A percentile compares a stretch with the other conserved stretches of the same genome.
Evolutionary conservation across 345 rosid genomes (phyloP).

Genomic region (Gossypium australe): DNA sequence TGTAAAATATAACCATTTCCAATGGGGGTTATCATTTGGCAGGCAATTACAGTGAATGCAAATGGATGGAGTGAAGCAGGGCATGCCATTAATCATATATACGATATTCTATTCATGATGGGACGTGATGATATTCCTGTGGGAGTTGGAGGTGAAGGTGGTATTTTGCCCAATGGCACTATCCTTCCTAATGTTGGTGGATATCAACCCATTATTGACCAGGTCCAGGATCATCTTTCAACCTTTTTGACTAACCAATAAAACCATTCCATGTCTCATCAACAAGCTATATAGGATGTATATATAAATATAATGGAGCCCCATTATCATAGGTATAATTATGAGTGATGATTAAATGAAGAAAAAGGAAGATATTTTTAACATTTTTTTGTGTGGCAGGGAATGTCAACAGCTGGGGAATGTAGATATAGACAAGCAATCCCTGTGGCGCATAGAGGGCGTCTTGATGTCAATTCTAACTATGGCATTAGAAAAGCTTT

Average conservation of each 20-base stretch:
- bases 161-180: slow-evolving; percentile 53
- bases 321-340: background rate
- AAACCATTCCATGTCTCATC: background rate
- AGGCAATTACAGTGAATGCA: slow-evolving; percentile 71
- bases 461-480: slow-evolving; percentile 62
- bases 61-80: slow-evolving; percentile 91
- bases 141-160: slow-evolving; percentile 92
- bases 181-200: slow-evolving; percentile 79
- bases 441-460: slow-evolving; percentile 62
- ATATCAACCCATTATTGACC: slow-evolving; percentile 75
- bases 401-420: slow-evolving; percentile 56
- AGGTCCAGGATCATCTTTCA: slow-evolving; percentile 48
- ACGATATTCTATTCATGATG: slow-evolving; percentile 91
- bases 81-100: slow-evolving; percentile 71
- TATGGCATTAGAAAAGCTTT: slow-evolving; percentile 64
- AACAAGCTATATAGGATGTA: background rate
- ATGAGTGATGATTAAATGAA: background rate
- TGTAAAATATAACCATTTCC: background rate
- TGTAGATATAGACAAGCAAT: slow-evolving; percentile 89
- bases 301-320: background rate
- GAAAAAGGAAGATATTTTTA: background rate
- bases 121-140: slow-evolving; percentile 68
- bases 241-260: background rate
- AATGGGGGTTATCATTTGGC: slow-evolving; percentile 1
- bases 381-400: slow-evolving; percentile 24